A percentile compares a stretch with the other conserved stretches of the same genome.
phyloP scores from a whole-genome alignment of 2,329 filamentous ascomycete species.

The Penicillium sp. region DNA sequence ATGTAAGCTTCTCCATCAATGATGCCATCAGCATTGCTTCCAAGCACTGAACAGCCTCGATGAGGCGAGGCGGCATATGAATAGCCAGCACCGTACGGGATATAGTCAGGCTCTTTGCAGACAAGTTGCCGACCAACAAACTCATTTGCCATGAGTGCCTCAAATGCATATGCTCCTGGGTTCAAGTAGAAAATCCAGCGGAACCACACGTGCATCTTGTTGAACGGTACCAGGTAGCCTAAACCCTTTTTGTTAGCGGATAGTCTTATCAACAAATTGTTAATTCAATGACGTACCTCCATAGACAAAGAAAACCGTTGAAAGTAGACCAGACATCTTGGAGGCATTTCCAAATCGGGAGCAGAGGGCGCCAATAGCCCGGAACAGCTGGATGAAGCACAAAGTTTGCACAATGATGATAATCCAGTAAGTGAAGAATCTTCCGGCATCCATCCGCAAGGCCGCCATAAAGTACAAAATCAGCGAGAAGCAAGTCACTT shows the following conservation, averaged over 20 bases:
- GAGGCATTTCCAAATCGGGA: constrained; percentile 55
- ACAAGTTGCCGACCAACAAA: constrained; percentile 63
- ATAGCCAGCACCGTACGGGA: constrained; percentile 55
- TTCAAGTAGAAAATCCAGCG: constrained; percentile 67
- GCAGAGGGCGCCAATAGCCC: constrained; percentile 54
- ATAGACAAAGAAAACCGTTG: constrained; percentile 60
- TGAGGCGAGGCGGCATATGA: constrained; percentile 27
- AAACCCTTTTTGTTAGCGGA: neutral
- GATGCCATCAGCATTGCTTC: constrained; percentile 37
- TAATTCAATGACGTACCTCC: constrained; percentile 31
- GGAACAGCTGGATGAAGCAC: constrained; percentile 59
- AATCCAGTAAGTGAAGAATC: constrained; percentile 65
- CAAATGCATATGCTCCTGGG: constrained; percentile 71
- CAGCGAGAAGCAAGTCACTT: constrained; percentile 63
- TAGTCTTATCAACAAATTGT: too few species aligned
- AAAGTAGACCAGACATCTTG: constrained; percentile 53
- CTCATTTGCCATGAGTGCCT: constrained; percentile 72
- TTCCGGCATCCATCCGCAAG: constrained; percentile 59
- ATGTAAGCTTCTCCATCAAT: constrained; percentile 63
- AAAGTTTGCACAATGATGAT: constrained; percentile 59
- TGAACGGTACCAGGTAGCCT: constrained; percentile 66
- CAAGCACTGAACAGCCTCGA: constrained; percentile 41
- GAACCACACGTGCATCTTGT: constrained; percentile 67
- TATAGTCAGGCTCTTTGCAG: constrained; percentile 58
- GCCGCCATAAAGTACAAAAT: constrained; percentile 66